These are phyloP conservation scores for Tricholoma hemisulphureum DNA, from an alignment of 768 basidiomycete species.

Conservation along the genomic window DNA sequence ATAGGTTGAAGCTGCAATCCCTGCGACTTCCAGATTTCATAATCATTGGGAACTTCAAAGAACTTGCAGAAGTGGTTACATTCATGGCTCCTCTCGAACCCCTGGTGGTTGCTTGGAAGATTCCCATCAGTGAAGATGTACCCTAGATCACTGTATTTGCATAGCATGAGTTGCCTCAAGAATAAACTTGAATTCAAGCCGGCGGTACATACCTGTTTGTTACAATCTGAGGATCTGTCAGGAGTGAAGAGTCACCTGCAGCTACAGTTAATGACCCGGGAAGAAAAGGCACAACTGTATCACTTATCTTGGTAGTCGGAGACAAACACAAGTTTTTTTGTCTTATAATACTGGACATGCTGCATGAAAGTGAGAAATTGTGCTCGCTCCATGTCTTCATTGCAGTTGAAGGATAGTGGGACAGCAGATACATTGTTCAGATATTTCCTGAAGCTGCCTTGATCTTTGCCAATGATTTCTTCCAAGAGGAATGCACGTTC, in stretches of 20 bases:
- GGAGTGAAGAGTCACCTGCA: constrained; percentile 35
- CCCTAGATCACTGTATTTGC: constrained; percentile 7
- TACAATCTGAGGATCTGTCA: too few species aligned
- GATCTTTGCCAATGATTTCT: constrained; percentile 12
- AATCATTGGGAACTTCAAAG: constrained; percentile 11
- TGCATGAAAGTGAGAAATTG: constrained; percentile 24
- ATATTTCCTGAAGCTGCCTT: constrained; percentile 22
- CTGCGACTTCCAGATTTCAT: constrained; percentile 9
- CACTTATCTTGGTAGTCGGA: constrained; percentile 26
- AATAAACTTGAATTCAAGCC: background rate
- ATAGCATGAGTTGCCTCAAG: too few species aligned
- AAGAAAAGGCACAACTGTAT: constrained; percentile 14
- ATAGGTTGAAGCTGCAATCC: background rate
- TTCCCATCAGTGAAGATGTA: constrained; percentile 13
- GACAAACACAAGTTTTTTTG: constrained; percentile 18
- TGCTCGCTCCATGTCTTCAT: constrained; percentile 7
- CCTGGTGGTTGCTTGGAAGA: constrained; percentile 1
- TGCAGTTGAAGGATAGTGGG: constrained; percentile 4
- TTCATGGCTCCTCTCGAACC: constrained; percentile 7
- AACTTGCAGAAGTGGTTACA: constrained; percentile 16
- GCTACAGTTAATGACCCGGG: constrained; percentile 34
- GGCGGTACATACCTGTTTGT: background rate
- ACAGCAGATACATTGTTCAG: constrained; percentile 20
- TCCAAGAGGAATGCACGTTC: constrained; percentile 16
- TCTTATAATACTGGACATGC: constrained; percentile 27